phyloP scores from a whole-genome alignment of 306 rosid genomes.

The Begonia fuchsioides region DNA sequence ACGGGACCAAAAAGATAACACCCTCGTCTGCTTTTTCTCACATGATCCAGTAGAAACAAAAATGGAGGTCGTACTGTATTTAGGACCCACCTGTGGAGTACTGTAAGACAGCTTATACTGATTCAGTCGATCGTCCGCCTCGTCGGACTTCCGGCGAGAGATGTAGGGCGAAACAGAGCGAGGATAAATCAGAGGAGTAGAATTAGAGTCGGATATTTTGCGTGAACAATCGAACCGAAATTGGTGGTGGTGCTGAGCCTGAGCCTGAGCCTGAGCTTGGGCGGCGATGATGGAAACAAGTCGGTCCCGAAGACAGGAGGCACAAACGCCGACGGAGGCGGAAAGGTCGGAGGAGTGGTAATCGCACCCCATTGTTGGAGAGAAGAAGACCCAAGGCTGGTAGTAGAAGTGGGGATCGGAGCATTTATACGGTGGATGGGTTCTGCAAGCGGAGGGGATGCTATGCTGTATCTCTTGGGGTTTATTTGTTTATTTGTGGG shows the following conservation, averaged over 20 bases:
- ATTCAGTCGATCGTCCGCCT: neutral
- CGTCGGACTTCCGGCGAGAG: conserved; percentile 29
- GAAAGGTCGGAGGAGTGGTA: conserved; percentile 50
- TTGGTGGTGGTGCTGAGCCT: conserved; percentile 21
- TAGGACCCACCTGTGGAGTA: conserved; percentile 78
- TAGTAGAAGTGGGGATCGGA: too few species aligned
- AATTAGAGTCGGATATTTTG: conserved; percentile 29
- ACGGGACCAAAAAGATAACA: conserved; percentile 23
- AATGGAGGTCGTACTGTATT: conserved; percentile 12
- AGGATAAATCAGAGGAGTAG: conserved; percentile 47
- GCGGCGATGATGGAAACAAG: conserved; percentile 45
- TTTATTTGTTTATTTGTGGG: too few species aligned
- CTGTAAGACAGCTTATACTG: conserved; percentile 36
- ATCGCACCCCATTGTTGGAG: conserved; percentile 63
- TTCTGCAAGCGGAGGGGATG: too few species aligned
- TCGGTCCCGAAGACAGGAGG: conserved; percentile 81
- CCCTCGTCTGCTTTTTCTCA: conserved; percentile 31
- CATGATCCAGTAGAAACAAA: conserved; percentile 14
- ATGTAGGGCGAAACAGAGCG: conserved; percentile 91
- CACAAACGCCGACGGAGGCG: conserved; percentile 70
- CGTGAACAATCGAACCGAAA: conserved; percentile 25
- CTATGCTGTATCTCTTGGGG: too few species aligned
- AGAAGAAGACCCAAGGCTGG: too few species aligned
- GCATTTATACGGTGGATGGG: too few species aligned
- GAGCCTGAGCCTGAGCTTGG: conserved; percentile 35